These are phyloP conservation scores for Penicillium digitatum DNA, from an alignment of 2,329 filamentous ascomycete species.

Conservation along the genomic window DNA sequence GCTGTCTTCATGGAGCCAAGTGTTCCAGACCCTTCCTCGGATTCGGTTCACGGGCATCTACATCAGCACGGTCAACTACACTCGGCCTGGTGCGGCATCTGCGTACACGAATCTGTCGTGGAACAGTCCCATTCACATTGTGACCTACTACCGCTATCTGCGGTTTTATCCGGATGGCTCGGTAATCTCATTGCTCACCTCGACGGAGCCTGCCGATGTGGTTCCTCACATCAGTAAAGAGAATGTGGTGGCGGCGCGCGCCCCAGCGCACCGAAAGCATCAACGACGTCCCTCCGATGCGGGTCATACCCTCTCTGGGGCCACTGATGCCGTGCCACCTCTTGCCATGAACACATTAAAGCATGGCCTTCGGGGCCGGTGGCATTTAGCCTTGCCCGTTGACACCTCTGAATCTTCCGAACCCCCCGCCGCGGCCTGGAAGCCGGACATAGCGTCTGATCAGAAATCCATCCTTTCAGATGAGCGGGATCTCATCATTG, in stretches of 20 bases:
- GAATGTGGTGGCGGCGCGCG: slow-evolving; percentile 50
- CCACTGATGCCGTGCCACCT: slow-evolving; percentile 34
- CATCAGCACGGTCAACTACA: slow-evolving; percentile 95
- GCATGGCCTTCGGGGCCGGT: slow-evolving; percentile 62
- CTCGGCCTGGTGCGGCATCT: slow-evolving; percentile 71
- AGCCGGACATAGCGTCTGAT: slow-evolving; percentile 35
- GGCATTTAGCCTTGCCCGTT: slow-evolving; percentile 57
- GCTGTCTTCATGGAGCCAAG: slow-evolving; percentile 55
- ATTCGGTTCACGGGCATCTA: slow-evolving; percentile 94
- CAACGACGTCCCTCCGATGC: slow-evolving; percentile 42
- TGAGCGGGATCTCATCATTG: slow-evolving; percentile 65
- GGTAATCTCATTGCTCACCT: slow-evolving; percentile 74
- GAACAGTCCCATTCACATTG: slow-evolving; percentile 81
- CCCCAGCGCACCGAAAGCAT: slow-evolving; percentile 32
- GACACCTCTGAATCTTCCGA: slow-evolving; percentile 24
- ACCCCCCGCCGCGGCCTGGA: slow-evolving; percentile 12
- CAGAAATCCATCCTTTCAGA: slow-evolving; percentile 26
- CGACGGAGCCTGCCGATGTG: slow-evolving; percentile 76
- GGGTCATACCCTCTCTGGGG: slow-evolving; percentile 30
- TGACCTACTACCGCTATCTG: slow-evolving; percentile 96
- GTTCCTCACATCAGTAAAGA: slow-evolving; percentile 77
- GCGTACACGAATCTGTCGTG: slow-evolving; percentile 66
- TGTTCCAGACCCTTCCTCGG: slow-evolving; percentile 79
- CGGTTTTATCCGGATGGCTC: slow-evolving; percentile 91
- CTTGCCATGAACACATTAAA: slow-evolving; percentile 59